Conservation (phyloP, 2,329 filamentous ascomycete species). For the Trichoderma sp. region DNA sequence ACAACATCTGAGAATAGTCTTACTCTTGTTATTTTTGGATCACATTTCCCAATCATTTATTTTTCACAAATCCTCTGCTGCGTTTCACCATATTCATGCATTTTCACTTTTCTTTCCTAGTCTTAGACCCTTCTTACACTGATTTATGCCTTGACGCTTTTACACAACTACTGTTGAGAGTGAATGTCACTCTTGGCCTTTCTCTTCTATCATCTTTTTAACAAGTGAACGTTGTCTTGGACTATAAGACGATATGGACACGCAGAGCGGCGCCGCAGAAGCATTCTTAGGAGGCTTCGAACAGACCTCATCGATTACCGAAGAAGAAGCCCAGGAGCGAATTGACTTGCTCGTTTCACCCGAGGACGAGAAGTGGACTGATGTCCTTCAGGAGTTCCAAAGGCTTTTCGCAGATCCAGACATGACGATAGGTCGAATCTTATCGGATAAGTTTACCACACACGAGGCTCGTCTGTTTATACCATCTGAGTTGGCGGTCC, state of each 20-base stretch:
- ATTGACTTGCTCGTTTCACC: slow-evolving; percentile 28
- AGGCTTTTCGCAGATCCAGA: slow-evolving; percentile 26
- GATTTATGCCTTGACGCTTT: not conserved
- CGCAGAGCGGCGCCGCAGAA: not conserved
- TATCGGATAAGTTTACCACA: slow-evolving; percentile 34
- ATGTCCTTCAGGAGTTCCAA: slow-evolving; percentile 34
- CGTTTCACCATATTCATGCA: not conserved
- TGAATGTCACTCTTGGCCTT: not conserved
- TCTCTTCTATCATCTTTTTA: not conserved
- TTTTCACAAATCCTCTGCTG: not conserved
- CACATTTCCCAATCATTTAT: not conserved
- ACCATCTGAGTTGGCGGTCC: slow-evolving; percentile 28
- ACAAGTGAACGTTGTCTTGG: not conserved
- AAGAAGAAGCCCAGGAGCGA: slow-evolving; percentile 18
- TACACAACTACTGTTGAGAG: not conserved
- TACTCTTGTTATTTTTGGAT: not conserved
- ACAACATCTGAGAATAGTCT: not conserved
- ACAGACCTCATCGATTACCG: not conserved
- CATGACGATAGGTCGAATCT: slow-evolving; percentile 32
- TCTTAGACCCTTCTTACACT: not conserved
- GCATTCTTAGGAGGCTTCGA: not conserved
- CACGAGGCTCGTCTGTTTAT: slow-evolving; percentile 36
- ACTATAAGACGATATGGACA: not conserved
- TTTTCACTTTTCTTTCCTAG: not conserved
- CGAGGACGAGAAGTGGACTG: slow-evolving; percentile 26